phyloP scores from a whole-genome alignment of 2,329 filamentous ascomycete species.

The Metarhizium rileyi region DNA sequence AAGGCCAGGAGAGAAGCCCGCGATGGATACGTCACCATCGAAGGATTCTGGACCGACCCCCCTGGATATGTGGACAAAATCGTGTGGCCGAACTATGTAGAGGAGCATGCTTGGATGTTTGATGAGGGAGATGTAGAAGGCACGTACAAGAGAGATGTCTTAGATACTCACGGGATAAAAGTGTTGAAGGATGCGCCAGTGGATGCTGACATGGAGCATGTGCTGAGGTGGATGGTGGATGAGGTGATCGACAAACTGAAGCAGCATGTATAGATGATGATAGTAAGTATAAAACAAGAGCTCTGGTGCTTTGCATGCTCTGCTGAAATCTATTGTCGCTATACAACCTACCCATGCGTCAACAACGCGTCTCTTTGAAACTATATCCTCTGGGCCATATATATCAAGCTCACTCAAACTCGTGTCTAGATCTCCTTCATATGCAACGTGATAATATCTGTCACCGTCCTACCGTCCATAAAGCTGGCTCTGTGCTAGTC shows the following conservation, averaged over 20 bases:
- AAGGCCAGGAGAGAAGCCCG: slow-evolving; percentile 58
- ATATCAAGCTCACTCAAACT: not conserved
- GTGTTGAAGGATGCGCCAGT: slow-evolving; percentile 37
- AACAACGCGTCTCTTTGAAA: too few species aligned
- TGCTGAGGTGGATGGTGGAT: slow-evolving; percentile 60
- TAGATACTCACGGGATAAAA: slow-evolving; percentile 34
- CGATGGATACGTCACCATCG: slow-evolving; percentile 67
- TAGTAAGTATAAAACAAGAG: not conserved
- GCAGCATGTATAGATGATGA: slow-evolving; percentile 8
- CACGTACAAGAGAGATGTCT: slow-evolving; percentile 34
- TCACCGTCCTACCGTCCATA: not conserved
- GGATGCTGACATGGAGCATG: slow-evolving; percentile 49
- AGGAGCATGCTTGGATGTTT: slow-evolving; percentile 75
- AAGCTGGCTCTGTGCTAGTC: not conserved
- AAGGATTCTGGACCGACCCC: slow-evolving; percentile 94
- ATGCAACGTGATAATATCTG: not conserved
- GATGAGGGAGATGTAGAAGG: slow-evolving; percentile 57
- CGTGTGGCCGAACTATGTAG: slow-evolving; percentile 91
- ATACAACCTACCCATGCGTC: not conserved
- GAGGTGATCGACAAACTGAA: slow-evolving; percentile 42
- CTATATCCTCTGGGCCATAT: not conserved
- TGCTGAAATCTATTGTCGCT: not conserved
- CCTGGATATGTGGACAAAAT: slow-evolving; percentile 88
- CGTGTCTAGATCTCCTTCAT: not conserved
- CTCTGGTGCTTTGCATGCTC: not conserved